phyloP scores from a whole-genome alignment of 805 yeast genomes.

The Ogataea methanolica region DNA sequence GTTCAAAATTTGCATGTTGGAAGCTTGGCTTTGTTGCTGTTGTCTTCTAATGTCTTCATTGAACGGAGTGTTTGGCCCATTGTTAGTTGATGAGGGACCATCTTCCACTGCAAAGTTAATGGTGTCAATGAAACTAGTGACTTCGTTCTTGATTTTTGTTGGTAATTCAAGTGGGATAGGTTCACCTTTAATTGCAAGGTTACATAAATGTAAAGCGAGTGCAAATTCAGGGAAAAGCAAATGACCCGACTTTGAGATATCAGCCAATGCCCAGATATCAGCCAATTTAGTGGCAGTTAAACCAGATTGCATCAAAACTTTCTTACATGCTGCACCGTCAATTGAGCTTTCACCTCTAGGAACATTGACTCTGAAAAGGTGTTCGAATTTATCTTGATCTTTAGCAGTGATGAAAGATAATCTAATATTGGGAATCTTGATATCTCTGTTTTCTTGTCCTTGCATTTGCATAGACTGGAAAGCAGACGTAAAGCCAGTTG shows the following conservation, averaged over 20 bases:
- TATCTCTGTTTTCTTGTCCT: slow-evolving; percentile 43
- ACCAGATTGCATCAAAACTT: slow-evolving; percentile 74
- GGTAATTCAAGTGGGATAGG: slow-evolving; percentile 72
- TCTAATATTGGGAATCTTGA: slow-evolving; percentile 71
- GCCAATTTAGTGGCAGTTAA: slow-evolving; percentile 71
- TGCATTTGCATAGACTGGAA: slow-evolving; percentile 13
- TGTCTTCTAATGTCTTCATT: slow-evolving; percentile 9
- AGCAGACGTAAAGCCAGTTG: slow-evolving; percentile 42
- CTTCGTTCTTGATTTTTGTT: slow-evolving; percentile 72
- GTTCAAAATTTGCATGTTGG: slow-evolving; percentile 28
- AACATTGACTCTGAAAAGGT: slow-evolving; percentile 75
- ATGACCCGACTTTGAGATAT: slow-evolving; percentile 79
- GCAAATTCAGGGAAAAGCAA: slow-evolving; percentile 93
- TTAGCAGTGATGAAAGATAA: slow-evolving; percentile 78
- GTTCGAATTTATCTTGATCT: slow-evolving; percentile 85
- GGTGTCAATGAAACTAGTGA: slow-evolving; percentile 82
- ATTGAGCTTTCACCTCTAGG: slow-evolving; percentile 64
- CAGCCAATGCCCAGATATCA: slow-evolving; percentile 88
- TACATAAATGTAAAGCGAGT: slow-evolving; percentile 82
- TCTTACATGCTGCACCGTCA: slow-evolving; percentile 70
- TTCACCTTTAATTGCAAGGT: slow-evolving; percentile 71
- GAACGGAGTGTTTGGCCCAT: slow-evolving; percentile 7
- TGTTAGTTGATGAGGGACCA: slow-evolving; percentile 1
- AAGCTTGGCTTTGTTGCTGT: slow-evolving; percentile 26
- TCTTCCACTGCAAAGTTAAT: slow-evolving; percentile 77